Evolutionary conservation across 1,139 yeast species (phyloP), one percentile per base, ranked within the genome.

Genomic region (Pichia sp.): DNA sequence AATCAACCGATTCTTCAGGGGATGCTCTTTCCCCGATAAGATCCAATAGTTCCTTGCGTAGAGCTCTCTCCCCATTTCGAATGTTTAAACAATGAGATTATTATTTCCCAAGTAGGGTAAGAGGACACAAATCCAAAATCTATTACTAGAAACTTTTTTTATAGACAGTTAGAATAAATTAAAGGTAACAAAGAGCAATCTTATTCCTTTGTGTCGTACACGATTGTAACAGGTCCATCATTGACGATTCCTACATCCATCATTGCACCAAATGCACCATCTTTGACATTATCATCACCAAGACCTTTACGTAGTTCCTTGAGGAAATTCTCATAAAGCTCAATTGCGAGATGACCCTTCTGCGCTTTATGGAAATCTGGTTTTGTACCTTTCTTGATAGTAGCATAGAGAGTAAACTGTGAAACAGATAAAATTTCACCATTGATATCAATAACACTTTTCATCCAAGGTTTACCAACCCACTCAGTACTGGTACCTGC

Each of bases 231-330:
- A 0, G 91, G 93, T 5, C 93, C 93, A 51, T 89, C 96, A 55
- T 91, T 91, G 15, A 80, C 77, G 43, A 89, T 62, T 2, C 73
- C 71, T 14, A 91, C 96, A 49, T 85, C 95, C 98, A 91, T 91
- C 95, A 89, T 84, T 8, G 93, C 97, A 0, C 97, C 98, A 60
- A 91, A 91, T 43, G 76, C 71, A 1, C 98, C 98, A 54, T 86
- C 96, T 48, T 80, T 72, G 6, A 88, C 94, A 37, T 73, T 70
- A 1, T 64, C 66, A n/a, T 55, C 67, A 9, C 25, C 93, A 30
- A 83, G 53, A n/a, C 64, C 77, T n/a, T 48, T 58, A 37, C 63
- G 67, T 58, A 79, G 67, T 46, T 63, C 63, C 0, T 49, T 51
- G 46, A 85, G 62, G 43, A 88, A 84, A 35, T 59, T 55, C n/a